Base-by-base conservation (phyloP, 2,329 filamentous ascomycete species). In the Pestalotiopsis sp. region DNA sequence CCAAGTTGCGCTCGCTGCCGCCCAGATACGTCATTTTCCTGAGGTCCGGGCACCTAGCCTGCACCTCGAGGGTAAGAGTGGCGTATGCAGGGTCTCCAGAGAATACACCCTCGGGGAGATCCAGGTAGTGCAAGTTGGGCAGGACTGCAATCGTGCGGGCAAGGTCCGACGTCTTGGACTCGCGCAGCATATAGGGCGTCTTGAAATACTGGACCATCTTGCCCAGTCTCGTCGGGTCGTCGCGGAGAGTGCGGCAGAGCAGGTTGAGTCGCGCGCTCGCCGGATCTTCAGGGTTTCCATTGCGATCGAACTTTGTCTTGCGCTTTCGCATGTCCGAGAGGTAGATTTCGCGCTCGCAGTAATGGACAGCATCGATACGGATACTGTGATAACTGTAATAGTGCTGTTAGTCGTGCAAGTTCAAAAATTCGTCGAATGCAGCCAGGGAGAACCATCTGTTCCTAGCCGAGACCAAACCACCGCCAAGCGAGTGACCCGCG, bases 311-410 rank as follows among this genome's bases (percentile, higher is more conserved):
- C 75, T 90, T 89, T 45, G 90, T 91, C 69, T 88, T 88, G 71
- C 90, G 90, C 78, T 93, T 94, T 71, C 95, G 92, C 79, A 89
- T 90, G 74, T 95, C 93, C 66, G 93, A 89, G 45, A 97, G 88
- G 74, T 92, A 85, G 69, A 93, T 91, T 80, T 98, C 95, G 75
- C 93, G 91, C 72, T 92, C 90, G 84, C 95, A 98, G 82, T 97
- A 98, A 81, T 98, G 95, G 39, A 98, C 95, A 20, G 93, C 89
- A 78, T 98, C 95, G 78, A 98, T 96, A 69, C 95, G 93, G 73
- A 98, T 91, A 83, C 94, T 95, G 75, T 91, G 91, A 79, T 97
- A 97, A 73, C 93, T 97, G 75, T 45, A 39, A 14, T 12, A 13
- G 14, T 39, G 31, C 27, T 39, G 17, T 62, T 62, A 62, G 59